Evolutionary conservation across 306 rosid genomes (phyloP), one percentile per base, ranked within the genome.

Genomic region (Fragaria ananassa): DNA sequence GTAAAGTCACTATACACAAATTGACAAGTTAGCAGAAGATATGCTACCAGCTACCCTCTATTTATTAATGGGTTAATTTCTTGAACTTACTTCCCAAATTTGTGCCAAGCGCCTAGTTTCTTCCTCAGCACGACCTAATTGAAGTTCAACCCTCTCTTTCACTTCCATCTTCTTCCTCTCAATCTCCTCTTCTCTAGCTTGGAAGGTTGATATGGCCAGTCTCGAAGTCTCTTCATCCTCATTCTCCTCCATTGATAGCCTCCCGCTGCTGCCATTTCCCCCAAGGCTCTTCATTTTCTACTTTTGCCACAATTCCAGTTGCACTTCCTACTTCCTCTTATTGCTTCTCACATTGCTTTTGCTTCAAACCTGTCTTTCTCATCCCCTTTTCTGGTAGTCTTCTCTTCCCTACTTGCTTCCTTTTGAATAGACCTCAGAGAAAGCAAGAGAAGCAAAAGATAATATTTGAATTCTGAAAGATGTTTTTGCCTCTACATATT

Each of bases 151-250:
- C 71, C 81, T 95, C 86, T 95, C 96, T 71, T 75, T 95, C 31
- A 95, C 96, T 60, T 90, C 96, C 89, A 86, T 84, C 76, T 92
- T 95, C 82, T 62, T 92, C 87, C 88, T 95, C 89, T 94, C 97
- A 42, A 92, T 94, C 90, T 88, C 97, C 78, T 94, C 96, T 83
- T 92, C 98, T 78, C 83, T 88, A 4, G 95, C 92, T 82, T 90
- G 91, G 60, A 84, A 83, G 8, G 90, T 71, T 12, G 95, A 90
- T 57, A 95, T 81, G 79, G 95, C 84, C 70, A 87, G 4, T 65
- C 84, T 89, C 6, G 94, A 74, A 70, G 83, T 68, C 75, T 88
- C 95, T 34, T 87, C 96, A 18, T 89, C 91, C 44, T 83, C 94
- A 51, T 25, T 50, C 69, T 91, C 93, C 62, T 86, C 91, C 49